A percentile compares a stretch with the other conserved stretches of the same genome.
phyloP scores from a whole-genome alignment of 352 stramenopile genomes.

The Thraustotheca clavata region DNA sequence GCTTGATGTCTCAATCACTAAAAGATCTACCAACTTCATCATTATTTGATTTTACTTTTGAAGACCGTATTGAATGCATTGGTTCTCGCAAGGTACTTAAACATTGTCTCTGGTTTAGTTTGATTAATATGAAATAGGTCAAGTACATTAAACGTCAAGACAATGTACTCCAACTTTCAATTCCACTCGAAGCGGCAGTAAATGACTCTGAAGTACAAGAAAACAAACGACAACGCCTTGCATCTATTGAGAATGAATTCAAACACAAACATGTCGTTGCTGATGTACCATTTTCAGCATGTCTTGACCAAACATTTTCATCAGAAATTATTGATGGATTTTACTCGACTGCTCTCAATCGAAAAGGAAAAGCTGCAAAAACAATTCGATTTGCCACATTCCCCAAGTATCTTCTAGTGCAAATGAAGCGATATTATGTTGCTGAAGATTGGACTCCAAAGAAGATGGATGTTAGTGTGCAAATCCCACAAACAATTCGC shows the following conservation, averaged over 20 bases:
- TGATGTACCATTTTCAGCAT: slow-evolving; percentile 90
- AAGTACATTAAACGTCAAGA: slow-evolving; percentile 83
- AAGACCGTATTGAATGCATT: slow-evolving; percentile 76
- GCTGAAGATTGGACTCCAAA: slow-evolving; percentile 94
- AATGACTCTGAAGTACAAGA: slow-evolving; percentile 81
- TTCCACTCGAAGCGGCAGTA: slow-evolving; percentile 77
- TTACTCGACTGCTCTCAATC: slow-evolving; percentile 57
- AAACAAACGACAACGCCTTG: slow-evolving; percentile 85
- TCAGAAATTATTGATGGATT: slow-evolving; percentile 91
- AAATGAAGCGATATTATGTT: slow-evolving; percentile 96
- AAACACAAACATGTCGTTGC: slow-evolving; percentile 82
- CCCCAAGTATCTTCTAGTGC: slow-evolving; percentile 94
- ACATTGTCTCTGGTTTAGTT: neutral
- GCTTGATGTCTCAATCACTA: slow-evolving; percentile 28
- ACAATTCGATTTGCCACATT: slow-evolving; percentile 90
- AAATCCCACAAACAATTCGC: slow-evolving; percentile 92
- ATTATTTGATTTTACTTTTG: slow-evolving; percentile 91
- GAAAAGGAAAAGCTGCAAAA: slow-evolving; percentile 72
- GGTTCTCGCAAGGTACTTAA: slow-evolving; percentile 26
- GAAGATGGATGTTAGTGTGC: slow-evolving; percentile 96
- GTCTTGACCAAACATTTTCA: slow-evolving; percentile 88
- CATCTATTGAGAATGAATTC: slow-evolving; percentile 32
- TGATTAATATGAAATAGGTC: slow-evolving; percentile 41
- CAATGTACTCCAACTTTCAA: slow-evolving; percentile 75
- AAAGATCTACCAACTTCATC: slow-evolving; percentile 55